Evolutionary conservation across 208 protist genomes (phyloP).

Genomic region (Porcisia hertigi): DNA sequence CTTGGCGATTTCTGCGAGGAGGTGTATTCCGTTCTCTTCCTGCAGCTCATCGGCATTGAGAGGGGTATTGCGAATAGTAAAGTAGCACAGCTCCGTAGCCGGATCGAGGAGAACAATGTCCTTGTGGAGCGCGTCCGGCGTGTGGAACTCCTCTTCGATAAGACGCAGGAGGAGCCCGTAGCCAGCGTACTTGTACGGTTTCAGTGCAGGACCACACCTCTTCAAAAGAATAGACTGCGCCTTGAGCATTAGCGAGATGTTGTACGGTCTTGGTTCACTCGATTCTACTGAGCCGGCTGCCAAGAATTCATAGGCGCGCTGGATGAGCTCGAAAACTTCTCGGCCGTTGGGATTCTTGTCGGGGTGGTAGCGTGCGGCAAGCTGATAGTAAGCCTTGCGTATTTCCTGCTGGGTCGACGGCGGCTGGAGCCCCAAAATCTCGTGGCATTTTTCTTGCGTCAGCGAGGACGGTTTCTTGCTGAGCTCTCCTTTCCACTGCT

Average conservation of each 20-base stretch:
- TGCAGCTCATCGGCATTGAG: constrained; percentile 95
- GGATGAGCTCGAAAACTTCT: constrained; percentile 93
- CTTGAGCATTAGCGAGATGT: constrained; percentile 78
- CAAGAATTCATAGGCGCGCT: constrained; percentile 91
- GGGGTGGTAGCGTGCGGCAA: constrained; percentile 94
- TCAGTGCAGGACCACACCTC: constrained; percentile 70
- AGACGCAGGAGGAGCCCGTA: constrained; percentile 89
- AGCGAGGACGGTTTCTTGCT: constrained; percentile 83
- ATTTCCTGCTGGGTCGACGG: constrained; percentile 47
- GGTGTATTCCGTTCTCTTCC: constrained; percentile 88
- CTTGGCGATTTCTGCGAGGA: constrained; percentile 62
- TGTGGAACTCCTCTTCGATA: constrained; percentile 70
- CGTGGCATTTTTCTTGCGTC: constrained; percentile 61
- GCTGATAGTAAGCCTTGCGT: constrained; percentile 93
- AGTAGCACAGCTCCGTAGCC: constrained; percentile 88
- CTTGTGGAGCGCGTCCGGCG: constrained; percentile 69
- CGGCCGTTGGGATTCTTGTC: constrained; percentile 96
- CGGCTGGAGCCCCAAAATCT: constrained; percentile 72
- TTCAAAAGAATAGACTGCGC: constrained; percentile 94
- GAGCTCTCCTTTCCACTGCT: constrained; percentile 84
- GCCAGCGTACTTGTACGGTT: constrained; percentile 95
- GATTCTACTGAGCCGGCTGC: constrained; percentile 36
- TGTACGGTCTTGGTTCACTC: constrained; percentile 48
- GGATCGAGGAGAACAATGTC: constrained; percentile 73
- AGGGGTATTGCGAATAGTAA: constrained; percentile 89